These are phyloP conservation scores for Acanthamoeba divionensis DNA, from an alignment of 208 protist genomes.

Conservation along the genomic window DNA sequence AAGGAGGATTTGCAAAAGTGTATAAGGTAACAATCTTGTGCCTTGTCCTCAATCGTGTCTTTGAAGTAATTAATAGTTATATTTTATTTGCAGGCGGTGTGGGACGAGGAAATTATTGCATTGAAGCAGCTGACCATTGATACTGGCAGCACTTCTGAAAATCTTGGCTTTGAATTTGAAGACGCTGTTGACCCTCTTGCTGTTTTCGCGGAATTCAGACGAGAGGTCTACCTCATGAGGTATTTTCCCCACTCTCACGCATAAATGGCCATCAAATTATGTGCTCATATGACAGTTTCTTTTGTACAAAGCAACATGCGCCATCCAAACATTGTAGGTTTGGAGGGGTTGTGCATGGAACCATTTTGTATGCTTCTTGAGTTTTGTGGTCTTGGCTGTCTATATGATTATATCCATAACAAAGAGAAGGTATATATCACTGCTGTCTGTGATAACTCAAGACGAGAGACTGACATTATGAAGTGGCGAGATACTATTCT, in stretches of 20 bases:
- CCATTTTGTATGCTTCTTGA: slow-evolving; percentile 53
- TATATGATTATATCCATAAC: slow-evolving; percentile 46
- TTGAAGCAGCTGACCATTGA: slow-evolving; percentile 53
- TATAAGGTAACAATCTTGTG: not conserved
- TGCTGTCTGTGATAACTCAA: not conserved
- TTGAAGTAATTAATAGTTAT: not conserved
- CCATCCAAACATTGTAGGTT: slow-evolving; percentile 41
- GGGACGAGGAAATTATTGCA: slow-evolving; percentile 44
- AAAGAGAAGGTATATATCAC: not conserved
- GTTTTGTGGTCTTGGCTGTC: slow-evolving; percentile 29
- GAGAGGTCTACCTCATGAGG: slow-evolving; percentile 43
- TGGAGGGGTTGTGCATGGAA: slow-evolving; percentile 12
- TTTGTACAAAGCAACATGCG: slow-evolving; percentile 17
- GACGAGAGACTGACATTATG: not conserved
- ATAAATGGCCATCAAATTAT: not conserved
- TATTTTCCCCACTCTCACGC: too few species aligned
- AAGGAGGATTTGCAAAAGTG: slow-evolving; percentile 47
- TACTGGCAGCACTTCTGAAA: not conserved
- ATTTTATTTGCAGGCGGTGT: not conserved
- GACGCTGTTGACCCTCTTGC: slow-evolving; percentile 33
- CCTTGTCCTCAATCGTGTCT: not conserved
- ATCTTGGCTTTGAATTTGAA: slow-evolving; percentile 50
- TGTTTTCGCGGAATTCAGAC: slow-evolving; percentile 35
- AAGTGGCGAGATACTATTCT: not conserved
- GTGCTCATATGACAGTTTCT: not conserved